A percentile compares a stretch with the other conserved stretches of the same genome.
These are phyloP conservation scores for Pelargonium nanum DNA, from an alignment of 345 rosid genomes.

Conservation along the genomic window DNA sequence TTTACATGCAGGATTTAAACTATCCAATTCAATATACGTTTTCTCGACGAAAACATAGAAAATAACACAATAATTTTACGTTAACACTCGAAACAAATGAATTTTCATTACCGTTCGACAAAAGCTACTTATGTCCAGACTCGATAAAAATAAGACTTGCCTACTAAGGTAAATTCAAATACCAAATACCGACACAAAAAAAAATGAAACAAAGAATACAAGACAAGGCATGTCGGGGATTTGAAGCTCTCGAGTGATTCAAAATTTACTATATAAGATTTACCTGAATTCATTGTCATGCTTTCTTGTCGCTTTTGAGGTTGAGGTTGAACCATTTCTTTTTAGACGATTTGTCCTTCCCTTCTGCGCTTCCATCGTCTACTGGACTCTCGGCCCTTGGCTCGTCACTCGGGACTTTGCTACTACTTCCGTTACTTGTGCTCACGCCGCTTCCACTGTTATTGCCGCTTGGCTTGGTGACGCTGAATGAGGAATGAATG, in stretches of 20 bases:
- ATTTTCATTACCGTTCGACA: too few relatives aligned
- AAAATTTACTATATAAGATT: too few relatives aligned
- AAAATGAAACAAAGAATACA: conserved; percentile 8
- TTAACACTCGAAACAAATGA: too few relatives aligned
- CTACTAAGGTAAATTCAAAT: too few relatives aligned
- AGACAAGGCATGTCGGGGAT: conserved; percentile 24
- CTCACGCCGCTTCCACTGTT: conserved; percentile 13
- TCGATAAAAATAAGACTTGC: too few relatives aligned
- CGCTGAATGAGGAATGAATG: conserved; percentile 67
- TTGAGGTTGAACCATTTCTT: conserved; percentile 97
- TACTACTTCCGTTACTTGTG: conserved; percentile 51
- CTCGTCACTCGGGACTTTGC: conserved; percentile 55
- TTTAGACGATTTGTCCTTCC: conserved; percentile 70
- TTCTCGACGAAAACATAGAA: too few relatives aligned
- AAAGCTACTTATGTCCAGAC: too few relatives aligned
- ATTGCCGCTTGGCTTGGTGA: conserved; percentile 22
- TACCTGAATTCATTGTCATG: background rate
- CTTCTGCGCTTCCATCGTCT: conserved; percentile 67
- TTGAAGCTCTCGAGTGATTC: too few relatives aligned
- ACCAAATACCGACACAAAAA: background rate
- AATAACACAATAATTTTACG: too few relatives aligned
- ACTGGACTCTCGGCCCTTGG: conserved; percentile 45
- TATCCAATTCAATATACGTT: too few relatives aligned
- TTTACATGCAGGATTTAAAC: too few relatives aligned
- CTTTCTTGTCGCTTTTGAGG: conserved; percentile 32